Conservation (phyloP, 176 grass and related monocot species). For the Dendrocalamus sinicus region DNA sequence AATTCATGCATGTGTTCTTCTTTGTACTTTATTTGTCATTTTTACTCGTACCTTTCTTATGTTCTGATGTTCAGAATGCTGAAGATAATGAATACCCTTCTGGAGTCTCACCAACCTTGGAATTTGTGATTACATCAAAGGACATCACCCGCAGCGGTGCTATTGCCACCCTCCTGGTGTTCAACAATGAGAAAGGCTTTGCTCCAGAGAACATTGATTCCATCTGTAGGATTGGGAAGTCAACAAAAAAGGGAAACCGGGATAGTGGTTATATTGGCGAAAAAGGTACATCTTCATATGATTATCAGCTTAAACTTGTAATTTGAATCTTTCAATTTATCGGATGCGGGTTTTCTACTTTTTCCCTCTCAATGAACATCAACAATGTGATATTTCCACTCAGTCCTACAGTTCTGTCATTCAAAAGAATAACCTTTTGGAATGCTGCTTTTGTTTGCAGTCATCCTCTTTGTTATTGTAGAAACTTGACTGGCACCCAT, state of each 20-base stretch:
- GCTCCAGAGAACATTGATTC: constrained; percentile 56
- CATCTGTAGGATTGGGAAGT: constrained; percentile 59
- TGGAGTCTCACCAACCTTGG: constrained; percentile 40
- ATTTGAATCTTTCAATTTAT: background rate
- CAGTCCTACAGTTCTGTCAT: background rate
- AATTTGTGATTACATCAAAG: constrained; percentile 52
- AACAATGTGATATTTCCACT: background rate
- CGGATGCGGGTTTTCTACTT: background rate
- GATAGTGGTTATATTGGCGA: constrained; percentile 59
- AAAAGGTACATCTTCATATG: constrained; percentile 46
- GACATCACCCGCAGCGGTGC: constrained; percentile 55
- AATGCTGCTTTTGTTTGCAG: background rate
- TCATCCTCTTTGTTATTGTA: background rate
- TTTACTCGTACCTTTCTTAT: background rate
- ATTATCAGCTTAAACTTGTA: background rate
- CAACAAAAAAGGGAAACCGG: constrained; percentile 55
- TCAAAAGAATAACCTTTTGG: background rate
- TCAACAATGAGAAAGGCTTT: constrained; percentile 71
- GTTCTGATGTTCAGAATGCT: constrained; percentile 49
- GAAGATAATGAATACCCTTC: constrained; percentile 57
- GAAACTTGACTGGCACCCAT: background rate
- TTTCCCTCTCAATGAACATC: background rate
- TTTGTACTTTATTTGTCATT: background rate
- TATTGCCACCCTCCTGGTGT: constrained; percentile 44
- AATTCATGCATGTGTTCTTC: background rate